Base-by-base conservation (phyloP, 805 yeast species). In the Cyberlindnera mrakii region DNA sequence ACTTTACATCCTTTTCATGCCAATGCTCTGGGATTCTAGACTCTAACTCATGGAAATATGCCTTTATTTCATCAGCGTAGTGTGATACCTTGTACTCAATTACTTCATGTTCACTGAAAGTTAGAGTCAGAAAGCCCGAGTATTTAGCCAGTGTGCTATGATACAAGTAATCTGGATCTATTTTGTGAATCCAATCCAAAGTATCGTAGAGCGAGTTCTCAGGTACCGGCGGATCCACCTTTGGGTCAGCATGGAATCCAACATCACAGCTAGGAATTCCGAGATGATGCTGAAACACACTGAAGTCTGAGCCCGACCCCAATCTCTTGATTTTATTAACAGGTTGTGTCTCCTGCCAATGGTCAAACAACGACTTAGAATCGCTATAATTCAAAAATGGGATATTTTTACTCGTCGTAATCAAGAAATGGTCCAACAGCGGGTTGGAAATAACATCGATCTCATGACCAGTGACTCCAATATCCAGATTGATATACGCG, bases 191-290 rank as follows among this genome's bases (percentile, higher is more conserved):
- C 82, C 86, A 81, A 41, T 71, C 55, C 35, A 64, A 63, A 4
- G 82, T 72, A 54, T 82, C 88, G 53, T 70, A 80, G 41, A 70
- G 69, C 7, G 87, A 80, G 54, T 78, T 78, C 41, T 66, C 63
- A 48, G 78, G 82, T 42, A 72, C 72, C 3, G 48, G 53, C n/a
- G 78, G 66, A 4, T 52, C 50, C 3, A 60, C 62, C 39, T 65
- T 57, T 34, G 56, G 57, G 4, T 39, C 41, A 18, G 19, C 32
- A 17, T 37, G 40, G 51, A 72, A 75, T 8, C 77, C 74, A 41
- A 78, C 58, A 40, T 71, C 71, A 10, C 78, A 69, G 0, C 84
- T 71, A 2, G 90, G 85, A 33, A 83, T 74, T 6, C 88, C 90
- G 49, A 82, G 58, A 55, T 77, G 80, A 52, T 75, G 75, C 58